Evolutionary conservation across 2,329 filamentous ascomycete genomes (phyloP), one percentile per base, ranked within the genome.

Genomic region (Pseudogymnoascus destructans): DNA sequence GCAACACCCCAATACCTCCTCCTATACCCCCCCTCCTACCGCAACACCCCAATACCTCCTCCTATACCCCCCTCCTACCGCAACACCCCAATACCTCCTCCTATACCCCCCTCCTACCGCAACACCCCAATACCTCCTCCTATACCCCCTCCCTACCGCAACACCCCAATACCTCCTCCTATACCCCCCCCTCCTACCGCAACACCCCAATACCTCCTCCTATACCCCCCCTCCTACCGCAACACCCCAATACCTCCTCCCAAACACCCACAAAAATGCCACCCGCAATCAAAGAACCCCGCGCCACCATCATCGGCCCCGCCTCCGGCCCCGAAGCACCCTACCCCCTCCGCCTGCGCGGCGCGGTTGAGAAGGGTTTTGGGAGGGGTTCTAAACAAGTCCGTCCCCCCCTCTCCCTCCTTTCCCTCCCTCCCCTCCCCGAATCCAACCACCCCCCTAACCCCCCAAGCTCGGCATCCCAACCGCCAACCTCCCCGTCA

Each of bases 301-400:
- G 89, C 61, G 84, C 87, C 52, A 75, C 78, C 57, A 80, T 93
- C 64, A 81, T 89, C 60, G 92, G 92, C 59, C 77, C 85, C 7
- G 81, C 87, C 42, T 71, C 75, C 36, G 89, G 89, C 2, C 92
- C 92, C 10, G 77, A 83, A 66, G 57, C 81, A 5, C 93, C 93
- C 0, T 97, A 84, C 71, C 93, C 93, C 0, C 78, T 95, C 65
- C 81, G 79, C 64, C 84, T 97, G 73, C 85, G 87, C 61, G 93
- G 93, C 21, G 82, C 85, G 58, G 90, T 98, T 21, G 90, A 96
- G 67, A 86, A 88, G 66, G 93, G 93, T 32, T 97, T 97, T 71
- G 92, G 93, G 40, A 82, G 93, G 61, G 93, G 93, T 13, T 95
- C 89, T 67, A 95, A 90, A 75, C 91, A 96, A 74, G 88, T 91